Evolutionary conservation across 768 basidiomycete species (phyloP).

Genomic region (Coprinopsis strossmayeri): DNA sequence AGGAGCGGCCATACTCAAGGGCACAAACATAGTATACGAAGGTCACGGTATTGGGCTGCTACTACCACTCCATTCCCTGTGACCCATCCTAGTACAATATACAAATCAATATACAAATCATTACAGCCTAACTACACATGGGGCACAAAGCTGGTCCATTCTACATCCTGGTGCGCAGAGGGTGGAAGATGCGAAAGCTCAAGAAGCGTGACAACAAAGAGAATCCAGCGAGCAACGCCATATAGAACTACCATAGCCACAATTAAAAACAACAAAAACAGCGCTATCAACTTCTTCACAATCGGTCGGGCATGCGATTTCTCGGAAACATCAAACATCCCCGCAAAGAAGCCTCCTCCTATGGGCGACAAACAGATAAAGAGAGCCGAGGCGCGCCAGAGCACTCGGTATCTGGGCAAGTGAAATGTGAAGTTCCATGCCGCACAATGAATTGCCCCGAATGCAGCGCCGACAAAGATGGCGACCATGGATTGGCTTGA

Average conservation of each 20-base stretch:
- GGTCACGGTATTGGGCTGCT: no score
- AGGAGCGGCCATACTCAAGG: no score
- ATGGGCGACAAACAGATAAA: not conserved
- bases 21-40: no score
- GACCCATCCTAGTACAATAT: no score
- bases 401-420: not conserved
- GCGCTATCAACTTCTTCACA: not conserved
- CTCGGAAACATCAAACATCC: not conserved
- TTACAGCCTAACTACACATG: no score
- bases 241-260: constrained; percentile 2
- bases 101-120: no score
- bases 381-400: not conserved
- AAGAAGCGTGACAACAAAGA: no score
- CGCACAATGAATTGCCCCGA: not conserved
- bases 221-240: no score
- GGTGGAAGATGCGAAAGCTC: no score
- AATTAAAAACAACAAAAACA: not conserved
- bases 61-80: no score
- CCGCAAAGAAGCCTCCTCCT: not conserved
- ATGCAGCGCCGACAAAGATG: not conserved
- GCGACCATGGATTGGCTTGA: not conserved
- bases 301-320: not conserved
- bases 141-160: no score
- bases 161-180: no score
- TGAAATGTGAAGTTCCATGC: not conserved